Evolutionary conservation across 768 basidiomycete species (phyloP).

Genomic region (Trametes cubensis): DNA sequence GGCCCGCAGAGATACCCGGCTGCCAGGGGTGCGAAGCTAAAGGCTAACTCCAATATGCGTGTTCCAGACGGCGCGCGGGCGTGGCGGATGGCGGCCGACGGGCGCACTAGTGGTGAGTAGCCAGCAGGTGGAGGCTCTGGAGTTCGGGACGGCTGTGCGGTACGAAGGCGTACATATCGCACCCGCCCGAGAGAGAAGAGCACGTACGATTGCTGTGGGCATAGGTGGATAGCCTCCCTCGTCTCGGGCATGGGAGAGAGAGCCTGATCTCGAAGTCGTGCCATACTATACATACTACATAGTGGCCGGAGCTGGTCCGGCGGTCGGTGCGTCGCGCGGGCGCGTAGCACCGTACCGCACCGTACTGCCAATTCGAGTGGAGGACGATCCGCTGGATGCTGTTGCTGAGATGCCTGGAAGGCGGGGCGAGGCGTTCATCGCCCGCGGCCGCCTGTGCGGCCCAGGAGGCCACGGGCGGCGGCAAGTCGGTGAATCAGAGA

Average conservation of each 20-base stretch:
- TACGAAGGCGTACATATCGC: too few species aligned
- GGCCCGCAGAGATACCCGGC: too few species aligned
- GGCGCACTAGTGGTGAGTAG: constrained; percentile 3
- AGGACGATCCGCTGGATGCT: constrained; percentile 8
- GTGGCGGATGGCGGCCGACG: neutral
- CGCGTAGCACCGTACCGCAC: neutral
- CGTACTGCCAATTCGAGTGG: neutral
- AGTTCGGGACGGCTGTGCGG: neutral
- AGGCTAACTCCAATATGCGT: constrained; percentile 7
- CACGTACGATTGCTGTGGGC: too few species aligned
- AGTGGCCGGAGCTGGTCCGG: constrained; percentile 18
- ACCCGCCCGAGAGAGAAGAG: too few species aligned
- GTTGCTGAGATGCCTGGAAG: constrained; percentile 1
- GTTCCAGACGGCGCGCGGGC: neutral
- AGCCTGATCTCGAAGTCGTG: constrained; percentile 3
- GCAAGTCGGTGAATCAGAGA: constrained; percentile 17
- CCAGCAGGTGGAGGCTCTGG: neutral
- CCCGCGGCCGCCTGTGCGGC: too few species aligned
- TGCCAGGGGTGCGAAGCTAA: constrained; percentile 8
- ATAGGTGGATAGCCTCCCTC: too few species aligned
- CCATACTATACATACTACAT: constrained; percentile 1
- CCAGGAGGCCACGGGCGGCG: constrained; percentile 5
- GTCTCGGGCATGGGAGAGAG: constrained; percentile 1
- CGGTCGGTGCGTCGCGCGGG: neutral
- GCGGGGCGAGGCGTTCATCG: neutral